A percentile compares a stretch with the other conserved stretches of the same genome.
Evolutionary conservation across 2,329 filamentous ascomycete species (phyloP).

Genomic region (Colletotrichum lentis): DNA sequence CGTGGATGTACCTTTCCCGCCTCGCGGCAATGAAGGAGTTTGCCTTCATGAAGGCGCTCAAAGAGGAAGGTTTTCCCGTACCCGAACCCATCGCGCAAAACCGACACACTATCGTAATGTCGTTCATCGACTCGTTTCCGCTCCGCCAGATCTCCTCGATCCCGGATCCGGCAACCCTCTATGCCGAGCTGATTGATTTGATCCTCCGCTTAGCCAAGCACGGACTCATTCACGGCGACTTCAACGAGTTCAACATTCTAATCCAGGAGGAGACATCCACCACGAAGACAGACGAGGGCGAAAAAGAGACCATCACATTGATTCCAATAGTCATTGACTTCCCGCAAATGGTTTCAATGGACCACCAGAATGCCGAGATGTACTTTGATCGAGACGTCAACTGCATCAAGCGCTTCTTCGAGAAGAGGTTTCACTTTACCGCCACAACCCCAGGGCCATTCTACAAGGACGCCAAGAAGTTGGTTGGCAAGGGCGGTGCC

Average conservation of each 20-base stretch:
- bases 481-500: slow-evolving; percentile 69
- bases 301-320: slow-evolving; percentile 61
- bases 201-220: slow-evolving; percentile 84
- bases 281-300: slow-evolving; percentile 49
- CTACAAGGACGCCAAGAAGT: slow-evolving; percentile 84
- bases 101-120: slow-evolving; percentile 96
- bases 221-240: slow-evolving; percentile 95
- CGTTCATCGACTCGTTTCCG: slow-evolving; percentile 89
- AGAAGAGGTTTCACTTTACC: slow-evolving; percentile 86
- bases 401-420: slow-evolving; percentile 95
- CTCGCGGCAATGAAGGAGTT: slow-evolving; percentile 94
- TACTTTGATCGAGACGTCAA: slow-evolving; percentile 97
- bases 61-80: slow-evolving; percentile 86
- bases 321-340: slow-evolving; percentile 94
- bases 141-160: slow-evolving; percentile 87
- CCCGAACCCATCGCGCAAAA: slow-evolving; percentile 89
- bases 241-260: slow-evolving; percentile 99
- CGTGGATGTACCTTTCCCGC: slow-evolving; percentile 98
- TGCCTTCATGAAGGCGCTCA: slow-evolving; percentile 89
- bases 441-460: slow-evolving; percentile 84
- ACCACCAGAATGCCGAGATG: slow-evolving; percentile 92
- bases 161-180: slow-evolving; percentile 83
- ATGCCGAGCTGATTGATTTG: slow-evolving; percentile 88
- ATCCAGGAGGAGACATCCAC: slow-evolving; percentile 74
- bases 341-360: slow-evolving; percentile 96